Base-by-base conservation (phyloP, 441 rosid genomes). In the Gossypium trilobum region DNA sequence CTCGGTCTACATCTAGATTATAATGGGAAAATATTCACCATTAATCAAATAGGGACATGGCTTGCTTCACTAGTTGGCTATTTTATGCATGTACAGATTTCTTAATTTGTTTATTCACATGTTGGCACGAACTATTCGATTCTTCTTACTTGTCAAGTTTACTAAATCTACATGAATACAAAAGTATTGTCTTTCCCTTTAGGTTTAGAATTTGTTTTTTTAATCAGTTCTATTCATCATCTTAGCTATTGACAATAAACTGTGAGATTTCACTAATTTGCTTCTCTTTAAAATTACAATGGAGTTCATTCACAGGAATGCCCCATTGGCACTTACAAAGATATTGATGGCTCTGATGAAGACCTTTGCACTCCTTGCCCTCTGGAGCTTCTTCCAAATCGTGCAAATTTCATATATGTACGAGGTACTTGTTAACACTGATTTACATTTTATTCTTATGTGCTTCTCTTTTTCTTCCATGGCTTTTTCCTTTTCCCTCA, bases 301-400 rank as follows among this genome's bases (percentile, higher is more conserved):
- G 52, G 68, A 75, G 20, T 70, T 64, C 68, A 72, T 75, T 44
- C 67, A 54, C 82, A 95, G 99, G 99, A 95, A 86, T 95, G 98
- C 81, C 99, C 98, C 61, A 72, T 91, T 79, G 99, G 99, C 68
- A 92, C 98, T 73, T 95, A 84, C 80, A 95, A 92, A 86, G 84
- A 84, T 78, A 80, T 78, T 51, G 93, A 85, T 72, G 99, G 99
- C 54, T 95, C 99, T 76, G 90, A 91, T 82, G 88, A 77, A 84
- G 76, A 73, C 76, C 95, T 92, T 58, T 95, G 99, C 76, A 87
- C 70, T 66, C 89, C 93, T 82, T 92, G 98, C 82, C 85, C 93
- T 14, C 82, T 87, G 31, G 93, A 91, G 71, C 83, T 72, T 75
- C 98, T 92, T 73, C 99, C 99, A 74, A 83, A 68, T 61, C 95